phyloP scores from a whole-genome alignment of 495 filamentous ascomycete genomes.

The Alectoria sarmentosa region DNA sequence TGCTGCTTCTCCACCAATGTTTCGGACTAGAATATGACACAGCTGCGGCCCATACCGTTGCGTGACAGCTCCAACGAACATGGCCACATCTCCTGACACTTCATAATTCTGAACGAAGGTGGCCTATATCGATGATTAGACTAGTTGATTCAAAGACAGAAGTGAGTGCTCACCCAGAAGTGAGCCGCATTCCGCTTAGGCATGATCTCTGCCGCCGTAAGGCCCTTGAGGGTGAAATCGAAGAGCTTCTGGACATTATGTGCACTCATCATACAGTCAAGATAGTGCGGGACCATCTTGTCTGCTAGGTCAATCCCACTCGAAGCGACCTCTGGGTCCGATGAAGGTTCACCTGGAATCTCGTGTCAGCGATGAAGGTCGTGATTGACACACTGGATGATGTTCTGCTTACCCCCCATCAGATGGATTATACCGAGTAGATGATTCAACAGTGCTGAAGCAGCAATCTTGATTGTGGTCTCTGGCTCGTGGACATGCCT shows the following conservation, averaged over 20 bases:
- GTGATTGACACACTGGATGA: conserved; percentile 11
- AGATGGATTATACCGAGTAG: conserved; percentile 56
- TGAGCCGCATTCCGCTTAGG: conserved; percentile 71
- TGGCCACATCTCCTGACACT: conserved; percentile 35
- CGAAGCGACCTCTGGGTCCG: conserved; percentile 75
- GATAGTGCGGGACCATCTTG: conserved; percentile 59
- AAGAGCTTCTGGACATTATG: conserved; percentile 61
- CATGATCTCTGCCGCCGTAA: conserved; percentile 66
- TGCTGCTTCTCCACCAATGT: conserved; percentile 65
- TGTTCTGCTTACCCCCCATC: conserved; percentile 47
- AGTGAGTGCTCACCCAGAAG: conserved; percentile 66
- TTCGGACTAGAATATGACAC: conserved; percentile 52
- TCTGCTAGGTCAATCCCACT: conserved; percentile 66
- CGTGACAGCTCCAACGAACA: conserved; percentile 46
- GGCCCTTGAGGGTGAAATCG: conserved; percentile 64
- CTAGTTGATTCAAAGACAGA: conserved; percentile 9
- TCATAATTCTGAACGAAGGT: conserved; percentile 26
- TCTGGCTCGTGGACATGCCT: conserved; percentile 49
- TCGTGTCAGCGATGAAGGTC: conserved; percentile 21
- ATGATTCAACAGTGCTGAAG: conserved; percentile 54
- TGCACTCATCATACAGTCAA: conserved; percentile 47
- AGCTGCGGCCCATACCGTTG: conserved; percentile 53
- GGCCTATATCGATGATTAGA: conserved; percentile 20
- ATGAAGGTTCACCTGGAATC: conserved; percentile 41
- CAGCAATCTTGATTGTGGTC: conserved; percentile 37